Percentiles rank a stretch among this genome's conserved stretches.
phyloP scores from a whole-genome alignment of 176 grass and related monocot genomes.

The Paspalum vaginatum region DNA sequence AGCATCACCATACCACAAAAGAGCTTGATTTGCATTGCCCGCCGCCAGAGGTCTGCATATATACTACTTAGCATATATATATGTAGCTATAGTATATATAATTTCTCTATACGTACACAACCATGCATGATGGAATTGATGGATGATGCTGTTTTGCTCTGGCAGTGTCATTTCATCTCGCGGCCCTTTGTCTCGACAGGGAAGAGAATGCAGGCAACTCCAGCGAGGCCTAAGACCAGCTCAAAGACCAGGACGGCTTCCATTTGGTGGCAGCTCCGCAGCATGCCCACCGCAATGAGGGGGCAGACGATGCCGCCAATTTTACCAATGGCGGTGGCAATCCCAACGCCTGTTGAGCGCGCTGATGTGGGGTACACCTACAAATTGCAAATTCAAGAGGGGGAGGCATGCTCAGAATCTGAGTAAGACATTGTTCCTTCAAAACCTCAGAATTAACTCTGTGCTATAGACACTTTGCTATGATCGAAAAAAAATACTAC shows the following conservation, averaged over 20 bases:
- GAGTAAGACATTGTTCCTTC: neutral
- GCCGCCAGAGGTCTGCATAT: neutral
- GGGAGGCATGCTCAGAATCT: neutral
- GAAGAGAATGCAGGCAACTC: slow-evolving; percentile 58
- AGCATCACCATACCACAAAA: too few species aligned
- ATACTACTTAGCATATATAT: neutral
- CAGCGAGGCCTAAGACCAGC: slow-evolving; percentile 57
- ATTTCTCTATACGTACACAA: neutral
- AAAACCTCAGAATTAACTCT: neutral
- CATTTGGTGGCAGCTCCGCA: slow-evolving; percentile 69
- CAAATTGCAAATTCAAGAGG: neutral
- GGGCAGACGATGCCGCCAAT: slow-evolving; percentile 76
- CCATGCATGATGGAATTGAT: neutral
- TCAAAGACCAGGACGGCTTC: slow-evolving; percentile 69
- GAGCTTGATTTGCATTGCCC: neutral
- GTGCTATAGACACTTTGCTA: neutral
- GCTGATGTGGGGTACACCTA: slow-evolving; percentile 78
- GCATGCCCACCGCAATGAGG: slow-evolving; percentile 57
- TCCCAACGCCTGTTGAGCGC: slow-evolving; percentile 68
- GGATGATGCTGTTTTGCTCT: neutral
- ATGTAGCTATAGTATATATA: too few species aligned
- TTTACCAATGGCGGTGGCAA: slow-evolving; percentile 62
- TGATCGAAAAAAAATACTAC: neutral
- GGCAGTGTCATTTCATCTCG: slow-evolving; percentile 25
- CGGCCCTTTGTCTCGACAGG: slow-evolving; percentile 75